Conservation (phyloP, 352 stramenopile genomes). For the Globisporangium mamillatum region DNA sequence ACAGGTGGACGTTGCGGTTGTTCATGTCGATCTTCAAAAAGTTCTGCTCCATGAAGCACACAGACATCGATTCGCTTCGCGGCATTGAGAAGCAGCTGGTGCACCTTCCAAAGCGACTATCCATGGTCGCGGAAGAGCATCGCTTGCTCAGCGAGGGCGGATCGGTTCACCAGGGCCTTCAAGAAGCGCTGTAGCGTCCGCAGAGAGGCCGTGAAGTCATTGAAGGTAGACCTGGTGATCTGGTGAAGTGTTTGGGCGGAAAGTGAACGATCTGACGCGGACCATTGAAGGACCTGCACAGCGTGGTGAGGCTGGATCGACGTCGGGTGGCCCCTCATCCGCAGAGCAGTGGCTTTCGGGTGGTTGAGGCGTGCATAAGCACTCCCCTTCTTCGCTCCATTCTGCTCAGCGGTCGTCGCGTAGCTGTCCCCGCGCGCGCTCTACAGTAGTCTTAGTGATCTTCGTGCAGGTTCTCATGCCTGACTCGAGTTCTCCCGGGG, state of each 20-base stretch:
- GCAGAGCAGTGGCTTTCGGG: neutral
- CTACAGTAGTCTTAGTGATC: too few relatives aligned
- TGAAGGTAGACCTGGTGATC: neutral
- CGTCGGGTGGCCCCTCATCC: neutral
- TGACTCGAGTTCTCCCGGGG: too few relatives aligned
- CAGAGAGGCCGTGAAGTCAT: neutral
- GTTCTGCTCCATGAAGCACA: conserved; percentile 50
- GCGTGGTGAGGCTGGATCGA: neutral
- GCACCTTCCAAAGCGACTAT: too few relatives aligned
- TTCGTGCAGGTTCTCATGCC: too few relatives aligned
- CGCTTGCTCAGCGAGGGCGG: too few relatives aligned
- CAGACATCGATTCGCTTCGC: too few relatives aligned
- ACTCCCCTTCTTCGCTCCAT: neutral
- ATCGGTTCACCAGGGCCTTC: too few relatives aligned
- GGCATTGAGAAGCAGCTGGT: too few relatives aligned
- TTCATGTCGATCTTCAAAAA: conserved; percentile 59
- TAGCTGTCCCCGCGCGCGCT: neutral
- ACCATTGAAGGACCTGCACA: neutral
- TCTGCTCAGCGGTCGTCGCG: neutral
- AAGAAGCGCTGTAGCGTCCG: neutral
- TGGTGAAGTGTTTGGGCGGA: neutral
- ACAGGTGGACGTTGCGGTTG: conserved; percentile 53
- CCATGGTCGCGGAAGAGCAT: too few relatives aligned
- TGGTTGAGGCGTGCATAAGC: neutral
- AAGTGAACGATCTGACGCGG: neutral